These are phyloP conservation scores for Penicillium occitanis DNA, from an alignment of 2,329 filamentous ascomycete species.

Conservation along the genomic window DNA sequence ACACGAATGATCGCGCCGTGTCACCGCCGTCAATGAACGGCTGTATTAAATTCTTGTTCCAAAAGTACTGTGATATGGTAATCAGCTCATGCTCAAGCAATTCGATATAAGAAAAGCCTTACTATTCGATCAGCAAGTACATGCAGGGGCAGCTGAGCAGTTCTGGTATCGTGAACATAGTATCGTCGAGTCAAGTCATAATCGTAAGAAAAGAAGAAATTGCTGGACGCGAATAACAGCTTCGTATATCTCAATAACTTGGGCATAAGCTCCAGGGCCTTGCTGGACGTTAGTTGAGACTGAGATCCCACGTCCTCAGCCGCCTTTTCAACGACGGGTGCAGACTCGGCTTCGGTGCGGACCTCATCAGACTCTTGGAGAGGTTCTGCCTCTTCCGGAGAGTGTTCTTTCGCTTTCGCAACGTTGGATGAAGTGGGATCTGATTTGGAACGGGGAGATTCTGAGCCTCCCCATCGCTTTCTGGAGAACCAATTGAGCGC, in stretches of 20 bases:
- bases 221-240: constrained; percentile 79
- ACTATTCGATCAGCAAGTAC: constrained; percentile 69
- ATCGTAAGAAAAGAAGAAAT: constrained; percentile 96
- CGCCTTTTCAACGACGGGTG: constrained; percentile 17
- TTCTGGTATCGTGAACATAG: constrained; percentile 40
- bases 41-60: constrained; percentile 75
- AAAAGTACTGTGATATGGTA: constrained; percentile 66
- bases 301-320: constrained; percentile 22
- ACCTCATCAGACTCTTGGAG: neutral
- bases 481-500: constrained; percentile 88
- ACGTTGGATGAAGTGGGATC: neutral
- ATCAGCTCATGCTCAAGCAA: constrained; percentile 14
- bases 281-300: constrained; percentile 27
- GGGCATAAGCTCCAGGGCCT: constrained; percentile 65
- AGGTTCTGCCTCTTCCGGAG: neutral
- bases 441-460: constrained; percentile 47
- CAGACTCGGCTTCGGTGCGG: constrained; percentile 12
- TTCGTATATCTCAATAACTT: constrained; percentile 82
- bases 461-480: constrained; percentile 66
- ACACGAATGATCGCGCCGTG: constrained; percentile 66
- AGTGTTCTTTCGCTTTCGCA: neutral
- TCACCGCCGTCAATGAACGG: constrained; percentile 66
- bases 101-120: constrained; percentile 25
- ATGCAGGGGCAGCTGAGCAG: constrained; percentile 62
- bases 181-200: constrained; percentile 78